A percentile compares a stretch with the other conserved stretches of the same genome.
phyloP scores from a whole-genome alignment of 2,329 filamentous ascomycete species.

The Teratosphaeriaceae sp. region DNA sequence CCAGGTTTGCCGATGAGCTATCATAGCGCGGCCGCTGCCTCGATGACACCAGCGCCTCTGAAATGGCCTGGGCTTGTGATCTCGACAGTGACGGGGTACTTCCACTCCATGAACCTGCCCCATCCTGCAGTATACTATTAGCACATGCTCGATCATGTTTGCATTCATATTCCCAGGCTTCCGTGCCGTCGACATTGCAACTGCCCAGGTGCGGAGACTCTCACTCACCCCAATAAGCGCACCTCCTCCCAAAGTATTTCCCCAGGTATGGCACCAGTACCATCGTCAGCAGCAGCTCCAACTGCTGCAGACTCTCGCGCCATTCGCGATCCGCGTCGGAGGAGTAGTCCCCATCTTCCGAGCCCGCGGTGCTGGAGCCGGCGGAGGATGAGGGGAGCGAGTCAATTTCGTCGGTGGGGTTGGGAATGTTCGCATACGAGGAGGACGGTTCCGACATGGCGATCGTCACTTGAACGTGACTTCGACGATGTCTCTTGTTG shows the following conservation, averaged over 20 bases:
- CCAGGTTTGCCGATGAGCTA: no score
- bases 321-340: constrained; percentile 88
- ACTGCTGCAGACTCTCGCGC: constrained; percentile 87
- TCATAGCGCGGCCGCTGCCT: constrained; percentile 39
- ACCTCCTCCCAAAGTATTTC: constrained; percentile 90
- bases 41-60: constrained; percentile 40
- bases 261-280: constrained; percentile 88
- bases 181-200: not conserved
- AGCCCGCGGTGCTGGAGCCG: constrained; percentile 40
- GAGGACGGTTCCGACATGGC: constrained; percentile 42
- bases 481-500: no score
- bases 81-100: constrained; percentile 71
- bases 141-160: constrained; percentile 8
- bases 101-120: constrained; percentile 92
- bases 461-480: not conserved
- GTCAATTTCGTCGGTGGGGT: constrained; percentile 39
- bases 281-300: constrained; percentile 91
- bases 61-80: constrained; percentile 41
- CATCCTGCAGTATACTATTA: constrained; percentile 56
- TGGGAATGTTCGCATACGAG: constrained; percentile 42
- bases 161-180: not conserved
- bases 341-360: constrained; percentile 45
- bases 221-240: constrained; percentile 93
- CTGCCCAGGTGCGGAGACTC: no score
- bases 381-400: constrained; percentile 47